Evolutionary conservation across 768 basidiomycete species (phyloP).

Genomic region (Agrocybe praecox): DNA sequence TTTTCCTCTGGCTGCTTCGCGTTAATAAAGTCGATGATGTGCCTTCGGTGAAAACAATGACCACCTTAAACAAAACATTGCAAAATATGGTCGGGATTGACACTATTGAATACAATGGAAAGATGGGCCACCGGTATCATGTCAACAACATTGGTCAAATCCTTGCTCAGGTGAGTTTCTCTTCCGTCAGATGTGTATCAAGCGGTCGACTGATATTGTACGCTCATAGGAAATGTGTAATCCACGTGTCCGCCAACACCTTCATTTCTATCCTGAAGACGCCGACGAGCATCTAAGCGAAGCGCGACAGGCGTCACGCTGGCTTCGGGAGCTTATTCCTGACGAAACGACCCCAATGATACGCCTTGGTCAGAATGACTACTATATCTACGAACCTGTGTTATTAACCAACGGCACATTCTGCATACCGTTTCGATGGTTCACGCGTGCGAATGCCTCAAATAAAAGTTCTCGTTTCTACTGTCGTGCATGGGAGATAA

Average conservation of each 20-base stretch:
- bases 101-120: not conserved
- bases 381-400: not conserved
- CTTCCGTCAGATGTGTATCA: not conserved
- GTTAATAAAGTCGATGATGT: not conserved
- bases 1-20: conserved; percentile 28
- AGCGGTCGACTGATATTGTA: not conserved
- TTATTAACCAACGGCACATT: not conserved
- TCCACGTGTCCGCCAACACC: not conserved
- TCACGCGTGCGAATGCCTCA: not conserved
- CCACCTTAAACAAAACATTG: not conserved
- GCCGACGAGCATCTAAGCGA: not conserved
- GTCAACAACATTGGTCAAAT: conserved; percentile 3
- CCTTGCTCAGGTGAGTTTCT: conserved; percentile 4
- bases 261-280: not conserved
- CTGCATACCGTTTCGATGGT: conserved; percentile 16
- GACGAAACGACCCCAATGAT: not conserved
- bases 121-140: conserved; percentile 3
- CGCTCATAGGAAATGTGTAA: not conserved
- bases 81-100: conserved; percentile 5
- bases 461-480: not conserved
- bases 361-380: not conserved
- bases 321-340: not conserved
- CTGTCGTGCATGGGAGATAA: conserved; percentile 1
- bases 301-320: not conserved
- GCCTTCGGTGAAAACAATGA: not conserved